A percentile compares a stretch with the other conserved stretches of the same genome.
phyloP scores from a whole-genome alignment of 1,139 yeast genomes.

The Candida buenavistaensis region DNA sequence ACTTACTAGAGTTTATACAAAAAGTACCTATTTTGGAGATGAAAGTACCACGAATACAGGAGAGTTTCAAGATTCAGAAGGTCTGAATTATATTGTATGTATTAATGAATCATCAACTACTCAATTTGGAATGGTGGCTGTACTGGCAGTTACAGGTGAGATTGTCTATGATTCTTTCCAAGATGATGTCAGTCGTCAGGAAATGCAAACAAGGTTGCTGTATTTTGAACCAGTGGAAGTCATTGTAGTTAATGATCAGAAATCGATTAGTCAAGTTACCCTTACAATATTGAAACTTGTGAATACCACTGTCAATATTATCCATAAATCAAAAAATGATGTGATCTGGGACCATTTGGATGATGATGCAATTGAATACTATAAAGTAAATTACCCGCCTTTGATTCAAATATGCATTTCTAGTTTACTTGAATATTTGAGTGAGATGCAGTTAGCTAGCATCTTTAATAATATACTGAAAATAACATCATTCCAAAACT shows the following conservation, averaged over 20 bases:
- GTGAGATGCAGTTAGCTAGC: conserved; percentile 60
- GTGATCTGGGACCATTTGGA: conserved; percentile 13
- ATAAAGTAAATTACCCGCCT: conserved; percentile 21
- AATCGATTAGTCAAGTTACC: conserved; percentile 28
- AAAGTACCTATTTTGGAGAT: conserved; percentile 79
- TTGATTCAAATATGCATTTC: conserved; percentile 44
- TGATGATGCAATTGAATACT: conserved; percentile 24
- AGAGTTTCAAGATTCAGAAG: conserved; percentile 16
- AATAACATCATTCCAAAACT: conserved; percentile 51
- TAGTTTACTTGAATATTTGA: conserved; percentile 53
- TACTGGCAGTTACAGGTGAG: conserved; percentile 79
- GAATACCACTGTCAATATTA: conserved; percentile 16
- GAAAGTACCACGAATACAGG: conserved; percentile 25
- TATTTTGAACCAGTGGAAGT: conserved; percentile 77
- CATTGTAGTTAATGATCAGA: conserved; percentile 43
- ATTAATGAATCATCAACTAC: conserved; percentile 18
- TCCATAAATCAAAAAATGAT: conserved; percentile 9
- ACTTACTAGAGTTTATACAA: conserved; percentile 73
- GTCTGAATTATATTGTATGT: conserved; percentile 33
- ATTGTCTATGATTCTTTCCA: conserved; percentile 67
- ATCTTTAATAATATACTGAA: conserved; percentile 53
- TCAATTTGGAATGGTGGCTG: conserved; percentile 55
- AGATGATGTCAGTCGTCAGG: conserved; percentile 54
- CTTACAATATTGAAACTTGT: conserved; percentile 18
- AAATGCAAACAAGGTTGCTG: conserved; percentile 69